Conservation (phyloP, 2,329 filamentous ascomycete species). For the Ceratocystis harringtonii region DNA sequence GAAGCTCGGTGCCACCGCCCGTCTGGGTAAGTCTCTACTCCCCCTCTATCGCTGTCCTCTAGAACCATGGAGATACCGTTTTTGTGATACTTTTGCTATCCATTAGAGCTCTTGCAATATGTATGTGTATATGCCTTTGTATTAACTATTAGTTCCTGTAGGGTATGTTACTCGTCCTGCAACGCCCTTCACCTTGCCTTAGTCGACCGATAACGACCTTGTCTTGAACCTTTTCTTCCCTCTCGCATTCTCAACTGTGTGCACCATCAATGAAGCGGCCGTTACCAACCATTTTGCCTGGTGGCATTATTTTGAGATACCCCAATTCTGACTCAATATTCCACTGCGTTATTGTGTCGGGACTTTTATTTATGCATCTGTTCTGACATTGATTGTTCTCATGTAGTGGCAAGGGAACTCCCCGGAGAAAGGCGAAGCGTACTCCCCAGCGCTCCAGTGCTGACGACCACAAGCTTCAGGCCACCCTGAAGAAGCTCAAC, state of each 20-base stretch:
- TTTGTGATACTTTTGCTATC: background rate
- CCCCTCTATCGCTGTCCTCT: conserved; percentile 1
- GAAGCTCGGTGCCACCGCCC: conserved; percentile 40
- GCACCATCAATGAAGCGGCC: conserved; percentile 16
- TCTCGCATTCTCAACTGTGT: background rate
- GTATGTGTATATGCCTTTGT: conserved; percentile 16
- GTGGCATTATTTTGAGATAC: background rate
- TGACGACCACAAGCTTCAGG: conserved; percentile 99
- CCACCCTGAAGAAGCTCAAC: conserved; percentile 96
- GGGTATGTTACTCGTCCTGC: conserved; percentile 14
- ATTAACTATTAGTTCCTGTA: conserved; percentile 18
- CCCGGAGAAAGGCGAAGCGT: conserved; percentile 96
- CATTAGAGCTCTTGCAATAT: background rate
- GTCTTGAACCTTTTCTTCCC: conserved; percentile 1
- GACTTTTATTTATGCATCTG: conserved; percentile 15
- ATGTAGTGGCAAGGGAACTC: conserved; percentile 83
- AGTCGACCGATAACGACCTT: background rate
- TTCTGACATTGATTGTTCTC: conserved; percentile 13
- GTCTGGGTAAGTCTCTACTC: conserved; percentile 48
- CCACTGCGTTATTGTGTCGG: background rate
- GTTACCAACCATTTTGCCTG: conserved; percentile 22
- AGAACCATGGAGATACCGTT: background rate
- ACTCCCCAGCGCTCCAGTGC: conserved; percentile 80
- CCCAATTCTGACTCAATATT: background rate
- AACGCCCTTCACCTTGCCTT: conserved; percentile 4